Base-by-base conservation (phyloP, 495 filamentous ascomycete species). In the Margaritispora aquatica region DNA sequence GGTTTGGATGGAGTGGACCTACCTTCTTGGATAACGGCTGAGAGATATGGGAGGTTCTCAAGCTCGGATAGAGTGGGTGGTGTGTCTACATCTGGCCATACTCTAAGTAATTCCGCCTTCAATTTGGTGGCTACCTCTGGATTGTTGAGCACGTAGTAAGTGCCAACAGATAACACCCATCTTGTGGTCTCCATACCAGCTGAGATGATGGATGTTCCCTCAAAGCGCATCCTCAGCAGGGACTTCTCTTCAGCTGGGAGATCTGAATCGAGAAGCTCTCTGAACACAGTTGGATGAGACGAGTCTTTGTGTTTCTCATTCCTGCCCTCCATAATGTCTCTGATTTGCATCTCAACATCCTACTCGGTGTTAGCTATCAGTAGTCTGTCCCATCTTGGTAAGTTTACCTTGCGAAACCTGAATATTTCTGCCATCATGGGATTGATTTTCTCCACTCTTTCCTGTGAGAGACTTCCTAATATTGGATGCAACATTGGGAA, bases 31-130 rank as follows among this genome's bases (percentile, higher is more conserved):
- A 62, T 31, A 0, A 62, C 49, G 27, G 56, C 41, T 1, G 50
- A 44, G 2, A 61, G 26, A 38, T 61, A 58, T 0, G 62, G 62
- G 1, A 61, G 38, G 1, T 54, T 66, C 22, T 79, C 68, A 8
- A 77, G 65, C 0, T 72, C 73, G 27, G 62, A 64, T 8, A 77
- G 55, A 54, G 77, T 78, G 15, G 50, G 26, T 22, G 50, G 31
- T 9, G 48, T 13, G 5, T 55, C 19, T 47, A 66, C 41, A 29
- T 74, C 50, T 44, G 52, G 49, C 23, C 55, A 41, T 0, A 57
- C 55, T 7, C 54, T 50, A 3, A 51, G 15, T 10, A 76, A 57
- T n/a, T 73, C 73, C 1, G 59, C 53, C 55, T 63, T 64, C 24
- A 76, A 61, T 13, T 62, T 55, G 10, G 26, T 17, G 26, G 68